Base-by-base conservation (phyloP, 2,329 filamentous ascomycete genomes). In the Myriosclerotinia curreyana region DNA sequence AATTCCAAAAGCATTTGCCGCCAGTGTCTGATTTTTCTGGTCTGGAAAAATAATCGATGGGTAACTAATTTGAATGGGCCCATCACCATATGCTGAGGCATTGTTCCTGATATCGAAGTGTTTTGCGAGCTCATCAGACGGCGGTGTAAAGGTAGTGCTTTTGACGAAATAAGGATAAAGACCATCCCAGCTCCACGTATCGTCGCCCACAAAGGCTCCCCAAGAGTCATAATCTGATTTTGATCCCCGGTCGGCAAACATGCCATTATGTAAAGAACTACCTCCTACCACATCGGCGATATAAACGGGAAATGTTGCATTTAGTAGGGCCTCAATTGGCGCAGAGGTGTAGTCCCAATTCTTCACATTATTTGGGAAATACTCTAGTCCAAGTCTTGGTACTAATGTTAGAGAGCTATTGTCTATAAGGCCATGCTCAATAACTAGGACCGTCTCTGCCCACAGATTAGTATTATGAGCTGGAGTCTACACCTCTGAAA, bases 131-230 rank as follows among this genome's bases (percentile, higher is more conserved):
- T 49, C 56, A 50, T 36, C 44, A 17, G 56, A 50, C 40, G 56
- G 34, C 22, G 31, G 44, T 12, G 31, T 40, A 28, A 50, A 60
- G 15, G 36, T 50, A 36, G 44, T 60, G 14, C 56, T 60, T 44
- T 78, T 79, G 22, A 72, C 72, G 64, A 80, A 76, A 65, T 80
- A 80, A 2, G 76, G 77, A 25, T 66, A 66, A 36, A 74, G 31
- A 67, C 71, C 73, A 76, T 76, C 78, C 42, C 77, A 77, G 1
- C 72, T 66, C 66, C 67, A 64, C 65, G 64, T 75, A 72, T 60
- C 42, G 48, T 79, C 79, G 0, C 77, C 78, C 11, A 49, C 56
- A 8, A 80, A 66, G 1, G 69, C 66, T 42, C 72, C 73, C 78
- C 79, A 81, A 1, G 74, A 69, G 60, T 79, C 71, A 52, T 78